These are phyloP conservation scores for Sequoia sempervirens DNA, from an alignment of 75 land plant species.

Conservation along the genomic window DNA sequence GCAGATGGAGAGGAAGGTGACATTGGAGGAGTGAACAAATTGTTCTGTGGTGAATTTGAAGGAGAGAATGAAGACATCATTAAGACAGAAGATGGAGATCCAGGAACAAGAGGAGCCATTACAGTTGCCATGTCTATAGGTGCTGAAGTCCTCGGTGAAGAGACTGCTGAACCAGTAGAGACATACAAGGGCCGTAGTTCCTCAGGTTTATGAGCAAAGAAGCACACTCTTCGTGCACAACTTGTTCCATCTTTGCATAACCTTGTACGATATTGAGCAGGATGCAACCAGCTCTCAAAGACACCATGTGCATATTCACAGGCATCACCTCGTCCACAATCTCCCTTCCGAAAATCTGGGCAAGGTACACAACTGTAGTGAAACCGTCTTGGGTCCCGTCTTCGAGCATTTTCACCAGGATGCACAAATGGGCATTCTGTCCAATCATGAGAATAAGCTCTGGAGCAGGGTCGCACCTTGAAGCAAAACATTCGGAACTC, in stretches of 20 bases:
- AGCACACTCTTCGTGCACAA: conserved; percentile 69
- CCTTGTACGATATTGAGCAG: conserved; percentile 76
- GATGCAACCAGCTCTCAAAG: conserved; percentile 86
- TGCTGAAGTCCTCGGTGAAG: conserved; percentile 47
- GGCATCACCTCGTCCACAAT: conserved; percentile 62
- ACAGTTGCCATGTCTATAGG: conserved; percentile 31
- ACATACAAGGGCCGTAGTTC: conserved; percentile 67
- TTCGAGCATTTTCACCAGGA: conserved; percentile 80
- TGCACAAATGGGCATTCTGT: conserved; percentile 91
- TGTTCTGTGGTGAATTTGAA: conserved; percentile 16
- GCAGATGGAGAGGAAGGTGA: conserved; percentile 40
- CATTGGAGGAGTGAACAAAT: conserved; percentile 39
- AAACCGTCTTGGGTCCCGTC: conserved; percentile 71
- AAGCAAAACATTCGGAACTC: conserved; percentile 82
- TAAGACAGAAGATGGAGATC: conserved; percentile 34
- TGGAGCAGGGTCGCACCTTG: conserved; percentile 80
- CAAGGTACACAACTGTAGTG: conserved; percentile 86
- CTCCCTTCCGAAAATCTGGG: conserved; percentile 79
- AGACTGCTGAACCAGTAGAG: conserved; percentile 53
- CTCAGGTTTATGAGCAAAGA: conserved; percentile 82
- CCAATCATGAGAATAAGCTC: conserved; percentile 88
- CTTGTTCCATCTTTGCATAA: conserved; percentile 78
- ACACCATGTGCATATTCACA: conserved; percentile 89
- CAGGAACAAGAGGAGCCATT: conserved; percentile 28
- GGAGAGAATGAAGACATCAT: conserved; percentile 24